Percentiles rank a stretch among this genome's conserved stretches.
These are phyloP conservation scores for Penicillium diatomitis DNA, from an alignment of 495 filamentous ascomycete genomes.

Conservation along the genomic window DNA sequence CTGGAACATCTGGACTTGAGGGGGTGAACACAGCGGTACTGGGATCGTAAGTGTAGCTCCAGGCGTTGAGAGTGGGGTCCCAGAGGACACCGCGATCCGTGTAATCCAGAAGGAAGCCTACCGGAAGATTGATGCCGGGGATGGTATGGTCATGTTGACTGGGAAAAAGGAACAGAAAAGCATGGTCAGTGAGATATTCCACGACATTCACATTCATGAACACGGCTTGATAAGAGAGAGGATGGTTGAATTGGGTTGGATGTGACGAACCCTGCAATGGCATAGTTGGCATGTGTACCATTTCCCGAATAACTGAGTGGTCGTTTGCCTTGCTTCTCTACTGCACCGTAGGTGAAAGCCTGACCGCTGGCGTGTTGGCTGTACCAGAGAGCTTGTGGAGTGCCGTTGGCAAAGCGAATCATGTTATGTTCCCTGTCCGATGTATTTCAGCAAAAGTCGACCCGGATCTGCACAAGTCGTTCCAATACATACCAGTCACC, in stretches of 20 bases:
- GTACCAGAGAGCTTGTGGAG: slow-evolving; percentile 51
- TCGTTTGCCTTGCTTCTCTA: slow-evolving; percentile 43
- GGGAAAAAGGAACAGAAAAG: background rate
- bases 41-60: slow-evolving; percentile 40
- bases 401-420: slow-evolving; percentile 54
- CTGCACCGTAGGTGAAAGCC: slow-evolving; percentile 50
- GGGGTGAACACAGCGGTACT: slow-evolving; percentile 31
- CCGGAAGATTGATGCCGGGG: slow-evolving; percentile 53
- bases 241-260: background rate
- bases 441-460: background rate
- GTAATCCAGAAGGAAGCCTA: slow-evolving; percentile 53
- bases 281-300: slow-evolving; percentile 53
- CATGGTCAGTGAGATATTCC: background rate
- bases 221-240: no score
- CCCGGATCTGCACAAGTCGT: background rate
- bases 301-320: slow-evolving; percentile 47
- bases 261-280: slow-evolving; percentile 33
- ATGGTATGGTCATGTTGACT: slow-evolving; percentile 51
- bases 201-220: no score
- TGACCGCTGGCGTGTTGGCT: slow-evolving; percentile 54
- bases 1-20: slow-evolving; percentile 31
- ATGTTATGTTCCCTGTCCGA: slow-evolving; percentile 51
- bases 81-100: slow-evolving; percentile 46
- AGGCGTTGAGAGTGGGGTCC: slow-evolving; percentile 44
- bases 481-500: slow-evolving; percentile 44